phyloP scores from a whole-genome alignment of 2,329 filamentous ascomycete genomes.

The Paraphaeosphaeria sporulosa region DNA sequence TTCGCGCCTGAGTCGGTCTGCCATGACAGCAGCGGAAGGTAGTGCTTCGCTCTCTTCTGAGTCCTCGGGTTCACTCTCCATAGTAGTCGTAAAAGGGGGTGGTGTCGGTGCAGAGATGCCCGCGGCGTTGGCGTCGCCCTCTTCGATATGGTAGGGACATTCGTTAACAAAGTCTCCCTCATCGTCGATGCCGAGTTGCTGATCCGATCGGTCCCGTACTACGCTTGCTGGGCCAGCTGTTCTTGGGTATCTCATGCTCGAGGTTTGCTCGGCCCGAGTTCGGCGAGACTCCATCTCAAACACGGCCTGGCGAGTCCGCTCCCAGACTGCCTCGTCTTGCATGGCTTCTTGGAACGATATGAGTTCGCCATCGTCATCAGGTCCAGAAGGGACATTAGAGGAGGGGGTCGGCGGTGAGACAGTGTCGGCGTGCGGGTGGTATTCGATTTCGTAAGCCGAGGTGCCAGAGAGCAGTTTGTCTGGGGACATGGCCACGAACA shows the following conservation, averaged over 20 bases:
- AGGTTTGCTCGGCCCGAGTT: conserved; percentile 35
- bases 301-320: conserved; percentile 31
- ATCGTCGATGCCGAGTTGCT: conserved; percentile 17
- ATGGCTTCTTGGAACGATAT: conserved; percentile 46
- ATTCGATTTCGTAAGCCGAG: conserved; percentile 77
- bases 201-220: conserved; percentile 13
- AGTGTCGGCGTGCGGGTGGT: conserved; percentile 25
- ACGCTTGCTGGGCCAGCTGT: conserved; percentile 6
- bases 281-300: too few species aligned
- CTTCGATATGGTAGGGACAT: conserved; percentile 40
- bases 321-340: conserved; percentile 43
- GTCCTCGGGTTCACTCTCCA: conserved; percentile 44
- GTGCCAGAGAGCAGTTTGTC: conserved; percentile 78
- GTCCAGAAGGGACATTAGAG: conserved; percentile 25
- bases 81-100: conserved; percentile 52
- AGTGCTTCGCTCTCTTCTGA: conserved; percentile 47
- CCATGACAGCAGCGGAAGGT: conserved; percentile 48
- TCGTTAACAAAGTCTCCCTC: conserved; percentile 36
- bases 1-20: conserved; percentile 50
- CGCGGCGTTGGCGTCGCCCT: conserved; percentile 28
- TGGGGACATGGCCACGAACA: conserved; percentile 87
- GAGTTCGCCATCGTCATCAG: conserved; percentile 31
- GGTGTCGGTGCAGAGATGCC: conserved; percentile 46
- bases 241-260: conserved; percentile 26
- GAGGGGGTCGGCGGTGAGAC: conserved; percentile 37